These are phyloP conservation scores for Calonectria crousiana DNA, from an alignment of 2,329 filamentous ascomycete species.

Conservation along the genomic window DNA sequence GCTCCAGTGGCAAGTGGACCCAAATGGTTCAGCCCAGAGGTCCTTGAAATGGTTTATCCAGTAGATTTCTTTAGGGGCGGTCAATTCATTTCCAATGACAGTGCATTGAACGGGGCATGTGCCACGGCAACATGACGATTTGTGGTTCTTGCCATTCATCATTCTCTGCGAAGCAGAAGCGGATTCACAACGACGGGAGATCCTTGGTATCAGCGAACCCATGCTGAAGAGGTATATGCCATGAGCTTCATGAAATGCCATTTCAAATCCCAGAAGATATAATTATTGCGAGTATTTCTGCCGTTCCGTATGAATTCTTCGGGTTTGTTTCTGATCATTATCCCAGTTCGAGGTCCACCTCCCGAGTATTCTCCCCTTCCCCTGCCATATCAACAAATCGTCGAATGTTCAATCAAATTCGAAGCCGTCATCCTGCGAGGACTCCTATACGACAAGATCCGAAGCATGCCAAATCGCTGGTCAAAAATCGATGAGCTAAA, in stretches of 20 bases:
- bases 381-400: constrained; percentile 5
- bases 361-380: constrained; percentile 2
- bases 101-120: neutral
- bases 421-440: neutral
- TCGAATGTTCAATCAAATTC: constrained; percentile 7
- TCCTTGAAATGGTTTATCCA: no score
- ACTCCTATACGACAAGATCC: constrained; percentile 1
- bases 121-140: neutral
- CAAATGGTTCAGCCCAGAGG: no score
- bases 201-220: neutral
- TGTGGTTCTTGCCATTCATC: neutral
- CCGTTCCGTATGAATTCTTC: no score
- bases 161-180: no score
- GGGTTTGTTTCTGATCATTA: neutral
- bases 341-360: neutral
- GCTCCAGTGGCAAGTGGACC: neutral
- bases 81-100: neutral
- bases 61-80: neutral
- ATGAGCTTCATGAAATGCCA: neutral
- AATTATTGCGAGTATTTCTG: neutral
- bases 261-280: neutral
- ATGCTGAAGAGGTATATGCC: neutral
- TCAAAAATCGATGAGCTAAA: neutral
- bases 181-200: neutral
- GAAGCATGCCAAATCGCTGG: neutral